Evolutionary conservation across 2,329 filamentous ascomycete species (phyloP).

Genomic region (Colletotrichum noveboracense): DNA sequence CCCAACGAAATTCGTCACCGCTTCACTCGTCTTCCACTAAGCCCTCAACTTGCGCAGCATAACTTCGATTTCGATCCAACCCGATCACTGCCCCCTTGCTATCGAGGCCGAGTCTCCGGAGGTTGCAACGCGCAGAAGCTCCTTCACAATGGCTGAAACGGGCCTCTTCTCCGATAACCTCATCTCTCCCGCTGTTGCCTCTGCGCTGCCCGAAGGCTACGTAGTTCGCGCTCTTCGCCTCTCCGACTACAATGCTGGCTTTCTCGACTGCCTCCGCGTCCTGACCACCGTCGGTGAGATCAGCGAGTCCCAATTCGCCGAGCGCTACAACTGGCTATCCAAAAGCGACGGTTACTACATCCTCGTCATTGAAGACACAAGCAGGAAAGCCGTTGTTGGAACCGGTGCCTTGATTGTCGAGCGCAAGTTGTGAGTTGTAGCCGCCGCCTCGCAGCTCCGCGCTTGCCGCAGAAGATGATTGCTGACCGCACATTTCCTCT

Average conservation of each 20-base stretch:
- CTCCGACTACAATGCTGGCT: conserved; percentile 80
- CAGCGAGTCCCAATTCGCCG: conserved; percentile 73
- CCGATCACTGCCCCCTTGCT: background rate
- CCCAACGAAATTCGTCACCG: conserved; percentile 16
- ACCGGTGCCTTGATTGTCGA: conserved; percentile 91
- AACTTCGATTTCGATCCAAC: background rate
- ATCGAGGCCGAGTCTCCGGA: background rate
- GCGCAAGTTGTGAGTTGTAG: conserved; percentile 78
- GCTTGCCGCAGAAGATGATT: background rate
- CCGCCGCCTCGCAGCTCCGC: background rate
- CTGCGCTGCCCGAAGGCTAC: conserved; percentile 81
- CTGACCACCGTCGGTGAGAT: conserved; percentile 94
- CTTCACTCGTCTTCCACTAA: background rate
- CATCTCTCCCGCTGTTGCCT: conserved; percentile 76
- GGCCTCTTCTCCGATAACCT: conserved; percentile 80
- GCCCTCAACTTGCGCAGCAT: background rate
- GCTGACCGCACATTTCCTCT: conserved; percentile 22
- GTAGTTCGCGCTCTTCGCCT: conserved; percentile 79
- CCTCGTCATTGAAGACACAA: conserved; percentile 80
- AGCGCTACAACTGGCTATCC: conserved; percentile 83
- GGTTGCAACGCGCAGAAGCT: background rate
- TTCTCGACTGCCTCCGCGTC: conserved; percentile 89
- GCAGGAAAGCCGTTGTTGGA: conserved; percentile 73
- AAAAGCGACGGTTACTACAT: conserved; percentile 82
- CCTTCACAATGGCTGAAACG: conserved; percentile 36